A percentile compares a stretch with the other conserved stretches of the same genome.
These are phyloP conservation scores for Cladosporium sp. DNA, from an alignment of 2,329 filamentous ascomycete species.

Conservation along the genomic window DNA sequence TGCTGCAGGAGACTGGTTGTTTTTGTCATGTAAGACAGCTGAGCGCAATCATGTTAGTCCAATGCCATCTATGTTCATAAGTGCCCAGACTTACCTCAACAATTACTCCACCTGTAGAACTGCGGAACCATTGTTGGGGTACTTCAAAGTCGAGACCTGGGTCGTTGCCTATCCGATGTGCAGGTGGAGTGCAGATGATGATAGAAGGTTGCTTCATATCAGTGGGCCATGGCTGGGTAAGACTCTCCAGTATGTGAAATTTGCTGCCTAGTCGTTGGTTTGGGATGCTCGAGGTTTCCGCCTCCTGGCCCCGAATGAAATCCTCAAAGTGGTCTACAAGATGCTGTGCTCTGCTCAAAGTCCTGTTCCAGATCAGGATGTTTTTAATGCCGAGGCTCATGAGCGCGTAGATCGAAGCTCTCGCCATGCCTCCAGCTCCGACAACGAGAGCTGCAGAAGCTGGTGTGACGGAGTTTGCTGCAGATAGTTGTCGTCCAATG, in stretches of 20 bases:
- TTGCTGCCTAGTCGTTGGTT: neutral
- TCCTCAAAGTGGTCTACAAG: neutral
- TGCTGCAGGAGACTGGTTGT: neutral
- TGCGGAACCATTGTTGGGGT: neutral
- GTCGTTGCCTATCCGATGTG: neutral
- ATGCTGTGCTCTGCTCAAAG: neutral
- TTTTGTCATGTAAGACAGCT: neutral
- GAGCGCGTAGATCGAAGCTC: conserved; percentile 29
- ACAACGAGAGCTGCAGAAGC: conserved; percentile 30
- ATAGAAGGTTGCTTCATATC: neutral
- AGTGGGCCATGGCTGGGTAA: neutral
- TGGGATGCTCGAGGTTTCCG: neutral
- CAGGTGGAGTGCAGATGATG: neutral
- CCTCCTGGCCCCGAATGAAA: neutral
- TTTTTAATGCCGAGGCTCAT: neutral
- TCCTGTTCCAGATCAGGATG: conserved; percentile 2
- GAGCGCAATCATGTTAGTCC: neutral
- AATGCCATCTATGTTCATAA: neutral
- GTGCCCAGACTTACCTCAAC: neutral
- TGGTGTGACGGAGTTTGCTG: conserved; percentile 48
- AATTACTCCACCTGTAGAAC: neutral
- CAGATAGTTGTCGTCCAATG: conserved; percentile 64
- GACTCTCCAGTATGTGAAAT: neutral
- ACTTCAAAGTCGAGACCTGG: neutral
- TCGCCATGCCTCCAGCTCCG: conserved; percentile 39